phyloP scores from a whole-genome alignment of 208 protist species.

The Wallacemonas sp. region DNA sequence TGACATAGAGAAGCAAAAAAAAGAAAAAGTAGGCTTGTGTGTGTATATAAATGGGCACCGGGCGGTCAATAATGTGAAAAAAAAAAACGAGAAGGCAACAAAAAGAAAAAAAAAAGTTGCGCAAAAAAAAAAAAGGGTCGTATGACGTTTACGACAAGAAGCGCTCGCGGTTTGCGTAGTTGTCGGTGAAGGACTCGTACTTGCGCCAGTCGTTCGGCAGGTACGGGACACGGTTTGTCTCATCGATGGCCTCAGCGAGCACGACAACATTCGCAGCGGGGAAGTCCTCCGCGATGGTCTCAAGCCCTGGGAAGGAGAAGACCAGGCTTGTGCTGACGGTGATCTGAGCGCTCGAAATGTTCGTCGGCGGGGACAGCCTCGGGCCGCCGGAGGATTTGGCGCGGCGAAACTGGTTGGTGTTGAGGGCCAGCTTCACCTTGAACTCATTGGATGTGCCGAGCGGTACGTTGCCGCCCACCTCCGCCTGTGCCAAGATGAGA shows the following conservation, averaged over 20 bases:
- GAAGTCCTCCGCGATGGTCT: conserved; percentile 23
- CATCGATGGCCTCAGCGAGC: conserved; percentile 33
- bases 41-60: not conserved
- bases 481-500: not conserved
- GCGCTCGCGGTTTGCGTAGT: too few species aligned
- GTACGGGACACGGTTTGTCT: conserved; percentile 30
- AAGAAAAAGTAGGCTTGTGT: too few species aligned
- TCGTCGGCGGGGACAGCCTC: conserved; percentile 12
- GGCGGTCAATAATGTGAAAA: not conserved
- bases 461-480: conserved; percentile 9
- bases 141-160: too few species aligned
- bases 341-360: conserved; percentile 14
- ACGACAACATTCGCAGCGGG: conserved; percentile 22
- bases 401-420: not conserved
- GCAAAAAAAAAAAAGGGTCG: not conserved
- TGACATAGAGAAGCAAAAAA: conserved; percentile 20
- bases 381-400: not conserved
- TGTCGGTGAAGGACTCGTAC: not conserved
- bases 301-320: conserved; percentile 26
- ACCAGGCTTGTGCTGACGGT: conserved; percentile 25
- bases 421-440: conserved; percentile 4
- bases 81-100: conserved; percentile 4
- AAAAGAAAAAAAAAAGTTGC: not conserved
- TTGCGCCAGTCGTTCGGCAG: conserved; percentile 22
- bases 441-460: conserved; percentile 6